phyloP scores from a whole-genome alignment of 73 alveolate genomes.

The Paramecium primaurelia region DNA sequence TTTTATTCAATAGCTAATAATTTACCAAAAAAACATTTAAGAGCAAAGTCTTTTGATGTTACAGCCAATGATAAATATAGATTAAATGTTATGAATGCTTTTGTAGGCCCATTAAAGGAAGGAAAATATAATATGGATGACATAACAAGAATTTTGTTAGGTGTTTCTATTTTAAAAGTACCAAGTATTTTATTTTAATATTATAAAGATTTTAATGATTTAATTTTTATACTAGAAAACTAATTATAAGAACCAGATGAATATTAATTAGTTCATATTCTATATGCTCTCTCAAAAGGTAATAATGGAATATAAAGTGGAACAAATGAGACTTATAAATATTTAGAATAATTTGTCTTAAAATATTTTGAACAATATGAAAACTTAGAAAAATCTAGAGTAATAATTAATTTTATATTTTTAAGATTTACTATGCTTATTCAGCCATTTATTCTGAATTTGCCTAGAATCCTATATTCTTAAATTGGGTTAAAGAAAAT shows the following conservation, averaged over 20 bases:
- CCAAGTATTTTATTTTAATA: neutral
- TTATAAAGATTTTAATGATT: conserved; percentile 16
- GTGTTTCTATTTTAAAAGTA: neutral
- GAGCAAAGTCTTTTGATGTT: neutral
- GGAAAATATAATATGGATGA: conserved; percentile 37
- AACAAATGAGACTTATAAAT: neutral
- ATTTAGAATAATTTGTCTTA: neutral
- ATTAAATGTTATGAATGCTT: neutral
- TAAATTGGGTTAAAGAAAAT: neutral
- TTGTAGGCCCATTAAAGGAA: neutral
- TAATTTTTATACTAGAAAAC: neutral
- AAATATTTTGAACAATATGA: neutral
- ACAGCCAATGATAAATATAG: conserved; percentile 3
- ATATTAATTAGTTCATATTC: neutral
- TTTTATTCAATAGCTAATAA: conserved; percentile 26
- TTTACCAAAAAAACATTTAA: neutral
- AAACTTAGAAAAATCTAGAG: conserved; percentile 38
- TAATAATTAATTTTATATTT: neutral
- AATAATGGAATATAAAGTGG: neutral
- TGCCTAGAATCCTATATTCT: neutral
- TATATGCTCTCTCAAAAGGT: conserved; percentile 34
- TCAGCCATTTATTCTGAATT: neutral
- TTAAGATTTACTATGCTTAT: conserved; percentile 7
- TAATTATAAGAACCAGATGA: conserved; percentile 22
- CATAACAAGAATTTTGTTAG: neutral